Conservation (phyloP, 192 early-diverging fungal species). For the Coemansia reversa region DNA sequence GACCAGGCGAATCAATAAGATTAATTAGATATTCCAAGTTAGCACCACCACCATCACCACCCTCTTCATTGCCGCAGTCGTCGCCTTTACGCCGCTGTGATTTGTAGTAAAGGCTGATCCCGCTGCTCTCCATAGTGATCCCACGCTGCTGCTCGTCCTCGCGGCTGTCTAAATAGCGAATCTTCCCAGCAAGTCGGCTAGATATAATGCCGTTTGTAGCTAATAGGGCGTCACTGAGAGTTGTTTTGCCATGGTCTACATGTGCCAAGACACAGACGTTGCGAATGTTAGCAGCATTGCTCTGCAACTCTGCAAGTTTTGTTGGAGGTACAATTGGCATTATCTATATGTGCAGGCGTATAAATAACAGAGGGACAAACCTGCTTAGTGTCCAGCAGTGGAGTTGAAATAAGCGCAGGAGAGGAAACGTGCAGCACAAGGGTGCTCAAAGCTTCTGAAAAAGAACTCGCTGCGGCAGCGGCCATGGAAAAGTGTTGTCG, state of each 20-base stretch:
- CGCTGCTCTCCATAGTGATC: slow-evolving; percentile 98
- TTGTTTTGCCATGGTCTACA: slow-evolving; percentile 99
- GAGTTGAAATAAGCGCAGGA: background rate
- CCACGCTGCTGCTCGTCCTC: slow-evolving; percentile 98
- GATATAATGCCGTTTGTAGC: slow-evolving; percentile 99
- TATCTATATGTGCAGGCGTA: slow-evolving; percentile 2
- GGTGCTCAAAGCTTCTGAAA: background rate
- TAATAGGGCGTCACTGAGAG: slow-evolving; percentile 89
- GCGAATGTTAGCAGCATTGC: slow-evolving; percentile 69
- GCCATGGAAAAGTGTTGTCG: background rate
- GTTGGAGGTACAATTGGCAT: slow-evolving; percentile 70
- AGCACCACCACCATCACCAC: background rate
- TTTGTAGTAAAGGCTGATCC: slow-evolving; percentile 92
- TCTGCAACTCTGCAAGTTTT: slow-evolving; percentile 70
- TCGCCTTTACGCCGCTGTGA: slow-evolving; percentile 42
- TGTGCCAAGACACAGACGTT: slow-evolving; percentile 99
- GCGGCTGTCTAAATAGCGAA: slow-evolving; percentile 92
- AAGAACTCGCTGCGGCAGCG: slow-evolving; percentile 15
- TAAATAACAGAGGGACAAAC: background rate
- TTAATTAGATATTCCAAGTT: slow-evolving; percentile 86
- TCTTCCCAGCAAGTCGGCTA: slow-evolving; percentile 89
- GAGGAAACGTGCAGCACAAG: background rate
- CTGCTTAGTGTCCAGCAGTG: background rate
- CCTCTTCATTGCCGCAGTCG: background rate
- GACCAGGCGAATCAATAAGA: slow-evolving; percentile 97